Evolutionary conservation across 495 filamentous ascomycete genomes (phyloP).

Genomic region (Talaromyces proteolyticus): DNA sequence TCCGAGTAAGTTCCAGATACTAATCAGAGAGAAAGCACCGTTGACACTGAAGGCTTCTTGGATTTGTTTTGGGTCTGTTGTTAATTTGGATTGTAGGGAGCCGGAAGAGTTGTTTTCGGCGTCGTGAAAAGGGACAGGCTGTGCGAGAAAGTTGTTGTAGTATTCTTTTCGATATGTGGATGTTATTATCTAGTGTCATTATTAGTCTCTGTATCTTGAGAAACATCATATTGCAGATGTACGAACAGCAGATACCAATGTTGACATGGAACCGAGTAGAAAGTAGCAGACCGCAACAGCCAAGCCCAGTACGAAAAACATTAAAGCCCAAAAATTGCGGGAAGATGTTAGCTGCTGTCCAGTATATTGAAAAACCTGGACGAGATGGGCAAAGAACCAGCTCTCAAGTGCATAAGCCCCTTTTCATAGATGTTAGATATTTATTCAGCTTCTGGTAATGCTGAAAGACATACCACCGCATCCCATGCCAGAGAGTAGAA

Average conservation of each 20-base stretch:
- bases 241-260: conserved; percentile 28
- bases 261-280: conserved; percentile 45
- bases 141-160: conserved; percentile 49
- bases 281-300: conserved; percentile 46
- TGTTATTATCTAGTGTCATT: conserved; percentile 31
- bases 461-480: conserved; percentile 37
- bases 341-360: conserved; percentile 19
- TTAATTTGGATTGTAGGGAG: conserved; percentile 42
- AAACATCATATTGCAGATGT: background rate
- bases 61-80: conserved; percentile 54
- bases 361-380: conserved; percentile 29
- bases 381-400: conserved; percentile 25
- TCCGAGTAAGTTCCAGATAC: conserved; percentile 46
- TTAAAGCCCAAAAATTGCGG: conserved; percentile 59
- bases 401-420: conserved; percentile 27
- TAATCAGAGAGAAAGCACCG: conserved; percentile 24
- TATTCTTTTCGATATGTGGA: conserved; percentile 52
- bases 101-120: conserved; percentile 41
- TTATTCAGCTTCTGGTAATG: no score
- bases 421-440: no score
- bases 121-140: conserved; percentile 55
- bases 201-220: conserved; percentile 9
- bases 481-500: conserved; percentile 39
- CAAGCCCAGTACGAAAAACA: conserved; percentile 56
- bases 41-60: conserved; percentile 52